Evolutionary conservation across 2,329 filamentous ascomycete genomes (phyloP).

Genomic region (Monosporascus sp.): DNA sequence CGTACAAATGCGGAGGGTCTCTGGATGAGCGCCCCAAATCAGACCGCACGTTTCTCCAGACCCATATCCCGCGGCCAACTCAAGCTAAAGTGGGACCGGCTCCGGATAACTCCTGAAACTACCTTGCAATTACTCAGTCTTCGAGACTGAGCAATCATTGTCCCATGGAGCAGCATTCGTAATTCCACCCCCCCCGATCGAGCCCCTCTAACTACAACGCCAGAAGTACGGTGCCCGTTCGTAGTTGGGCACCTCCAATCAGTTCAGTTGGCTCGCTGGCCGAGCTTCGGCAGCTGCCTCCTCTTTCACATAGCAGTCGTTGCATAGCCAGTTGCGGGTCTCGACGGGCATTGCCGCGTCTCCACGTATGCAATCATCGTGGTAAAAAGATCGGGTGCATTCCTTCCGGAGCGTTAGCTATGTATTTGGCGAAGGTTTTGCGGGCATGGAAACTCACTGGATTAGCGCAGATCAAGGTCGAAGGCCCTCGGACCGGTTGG

Average conservation of each 20-base stretch:
- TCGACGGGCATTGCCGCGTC: slow-evolving; percentile 30
- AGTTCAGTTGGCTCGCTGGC: background rate
- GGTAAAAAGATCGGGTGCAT: slow-evolving; percentile 41
- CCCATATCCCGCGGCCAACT: no score
- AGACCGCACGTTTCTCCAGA: background rate
- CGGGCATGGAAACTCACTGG: slow-evolving; percentile 32
- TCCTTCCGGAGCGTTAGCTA: slow-evolving; percentile 25
- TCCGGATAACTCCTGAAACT: no score
- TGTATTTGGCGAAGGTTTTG: slow-evolving; percentile 1
- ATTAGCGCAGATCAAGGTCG: slow-evolving; percentile 44
- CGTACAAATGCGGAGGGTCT: background rate
- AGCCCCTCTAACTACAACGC: no score
- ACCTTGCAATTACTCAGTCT: no score
- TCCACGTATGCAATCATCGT: slow-evolving; percentile 39
- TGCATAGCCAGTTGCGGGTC: slow-evolving; percentile 38
- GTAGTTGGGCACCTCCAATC: background rate
- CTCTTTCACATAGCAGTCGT: slow-evolving; percentile 27
- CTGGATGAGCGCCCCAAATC: background rate
- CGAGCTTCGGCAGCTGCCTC: background rate
- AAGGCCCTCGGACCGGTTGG: slow-evolving; percentile 41
- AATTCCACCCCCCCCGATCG: no score
- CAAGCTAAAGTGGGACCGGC: no score
- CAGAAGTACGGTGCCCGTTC: background rate
- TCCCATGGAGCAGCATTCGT: no score
- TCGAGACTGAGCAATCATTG: no score